Base-by-base conservation (phyloP, 2,329 filamentous ascomycete species). In the Apiospora koreana region DNA sequence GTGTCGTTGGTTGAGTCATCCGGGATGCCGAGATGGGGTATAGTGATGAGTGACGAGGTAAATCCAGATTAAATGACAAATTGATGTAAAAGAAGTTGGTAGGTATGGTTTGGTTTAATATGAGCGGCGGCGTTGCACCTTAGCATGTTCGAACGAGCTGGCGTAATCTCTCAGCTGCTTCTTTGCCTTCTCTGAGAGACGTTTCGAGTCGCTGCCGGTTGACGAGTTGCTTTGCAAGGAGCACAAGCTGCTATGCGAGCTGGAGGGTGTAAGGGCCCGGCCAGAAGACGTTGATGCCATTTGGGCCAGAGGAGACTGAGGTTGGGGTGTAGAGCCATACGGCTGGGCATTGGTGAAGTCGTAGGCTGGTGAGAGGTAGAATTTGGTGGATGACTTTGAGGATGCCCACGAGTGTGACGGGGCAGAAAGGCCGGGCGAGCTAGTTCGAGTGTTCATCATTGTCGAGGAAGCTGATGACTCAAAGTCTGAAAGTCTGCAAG, bases 401-500 rank as follows among this genome's bases (percentile, higher is more conserved):
- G 83, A 82, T 65, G 85, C 81, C 82, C 86, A 87, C 68, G 86
- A 82, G 79, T 85, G 89, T 65, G 85, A 84, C 23, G 86, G 79
- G 54, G 85, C 83, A 69, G 83, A 80, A 69, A 88, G 84, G 69
- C 85, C 83, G 66, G 88, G 87, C 14, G 89, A 90, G 77, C 86
- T 89, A 68, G 87, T 85, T 67, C 87, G 85, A 5, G 90, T 89
- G 79, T 86, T 85, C 18, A 86, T 83, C 68, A 85, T 83, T 21
- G 83, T 82, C 16, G 85, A 90, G 82, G 90, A 91, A 81, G 86
- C 77, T 7, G 85, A 90, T 82, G 90, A 91, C 82, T 97, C 94
- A 76, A 95, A 91, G 83, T 97, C 95, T 75, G 93, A 92, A 62
- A 98, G 86, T 74, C 94, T 90, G 87, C 95, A 98, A 41, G 93